Evolutionary conservation across 768 basidiomycete genomes (phyloP).

Genomic region (Suillus variegatus): DNA sequence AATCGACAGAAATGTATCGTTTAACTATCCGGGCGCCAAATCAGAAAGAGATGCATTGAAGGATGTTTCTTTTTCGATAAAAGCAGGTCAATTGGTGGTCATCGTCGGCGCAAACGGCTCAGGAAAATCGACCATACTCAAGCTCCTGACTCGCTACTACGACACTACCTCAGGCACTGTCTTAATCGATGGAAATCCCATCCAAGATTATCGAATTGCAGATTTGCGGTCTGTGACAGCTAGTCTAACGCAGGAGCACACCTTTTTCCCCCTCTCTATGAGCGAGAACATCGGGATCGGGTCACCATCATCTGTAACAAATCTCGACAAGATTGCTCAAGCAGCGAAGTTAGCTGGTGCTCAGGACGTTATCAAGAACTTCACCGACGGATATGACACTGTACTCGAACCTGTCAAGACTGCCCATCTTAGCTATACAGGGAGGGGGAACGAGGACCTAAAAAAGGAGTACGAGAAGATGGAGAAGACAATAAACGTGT

Average conservation of each 20-base stretch:
- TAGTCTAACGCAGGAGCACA: constrained; percentile 43
- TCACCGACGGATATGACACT: constrained; percentile 40
- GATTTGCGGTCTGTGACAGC: constrained; percentile 41
- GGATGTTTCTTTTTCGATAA: constrained; percentile 31
- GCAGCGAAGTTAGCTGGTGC: constrained; percentile 39
- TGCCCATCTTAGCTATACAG: constrained; percentile 29
- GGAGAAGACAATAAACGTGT: constrained; percentile 23
- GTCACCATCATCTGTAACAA: constrained; percentile 16
- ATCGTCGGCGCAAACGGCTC: constrained; percentile 38
- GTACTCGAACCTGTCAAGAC: constrained; percentile 35
- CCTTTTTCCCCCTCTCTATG: constrained; percentile 38
- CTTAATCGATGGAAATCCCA: constrained; percentile 36
- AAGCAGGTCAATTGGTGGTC: constrained; percentile 34
- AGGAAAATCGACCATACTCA: constrained; percentile 40
- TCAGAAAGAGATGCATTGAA: constrained; percentile 24
- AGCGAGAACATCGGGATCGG: constrained; percentile 44
- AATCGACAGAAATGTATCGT: constrained; percentile 46
- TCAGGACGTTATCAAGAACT: constrained; percentile 38
- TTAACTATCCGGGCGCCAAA: constrained; percentile 49
- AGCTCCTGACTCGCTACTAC: constrained; percentile 39
- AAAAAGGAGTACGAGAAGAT: constrained; percentile 20
- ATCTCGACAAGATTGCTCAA: constrained; percentile 19
- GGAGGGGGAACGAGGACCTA: constrained; percentile 14
- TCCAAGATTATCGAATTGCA: constrained; percentile 32
- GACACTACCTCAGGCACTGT: constrained; percentile 39